Evolutionary conservation across 305 asterid species (phyloP), one percentile per base, ranked within the genome.

Genomic region (Fraxinus xanthoxyloides): DNA sequence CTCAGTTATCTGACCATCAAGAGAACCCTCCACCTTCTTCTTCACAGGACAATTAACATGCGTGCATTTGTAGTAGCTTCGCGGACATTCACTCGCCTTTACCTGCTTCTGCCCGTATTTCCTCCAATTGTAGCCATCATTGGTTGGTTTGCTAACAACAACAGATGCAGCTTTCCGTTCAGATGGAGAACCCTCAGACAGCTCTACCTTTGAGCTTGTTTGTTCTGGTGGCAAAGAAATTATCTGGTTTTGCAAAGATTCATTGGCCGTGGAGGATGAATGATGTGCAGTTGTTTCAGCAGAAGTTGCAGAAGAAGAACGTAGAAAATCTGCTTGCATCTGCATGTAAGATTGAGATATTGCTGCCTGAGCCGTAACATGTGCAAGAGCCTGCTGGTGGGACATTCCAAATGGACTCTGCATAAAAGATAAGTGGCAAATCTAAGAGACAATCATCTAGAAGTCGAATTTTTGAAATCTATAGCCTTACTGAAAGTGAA

Each of bases 391-490:
- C 75, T 96, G 99, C 90, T 93, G 98, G 85, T 96, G 97, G 3
- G 99, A 94, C 97, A 96, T 94, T 86, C 98, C 98, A 84, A 96
- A 96, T 5, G 99, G 98, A 81, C 99, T 96, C 99, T 96, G 90
- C 86, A 80, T 5, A 43, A 75, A 81, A 79, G 28, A 65, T 24
- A 78, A 78, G 28, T 69, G 48, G 23, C 77, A 31, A 46, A 54
- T 65, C 32, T 36, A 40, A 82, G 48, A 19, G 67, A 7, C 12
- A 56, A 56, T 2, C 30, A 3, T 23, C 19, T 43, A 10, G 23
- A 75, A 75, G 19, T 24, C 35, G 54, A 31, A 75, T 23, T 38
- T 38, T 51, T 40, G 35, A 43, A 10, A 34, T 34, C 36, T 74
- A 59, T 36, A 10, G 7, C 77, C 34, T 36, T 74, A n/a, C 28